Evolutionary conservation across 305 asterid genomes (phyloP).

Genomic region (Lippia alba): DNA sequence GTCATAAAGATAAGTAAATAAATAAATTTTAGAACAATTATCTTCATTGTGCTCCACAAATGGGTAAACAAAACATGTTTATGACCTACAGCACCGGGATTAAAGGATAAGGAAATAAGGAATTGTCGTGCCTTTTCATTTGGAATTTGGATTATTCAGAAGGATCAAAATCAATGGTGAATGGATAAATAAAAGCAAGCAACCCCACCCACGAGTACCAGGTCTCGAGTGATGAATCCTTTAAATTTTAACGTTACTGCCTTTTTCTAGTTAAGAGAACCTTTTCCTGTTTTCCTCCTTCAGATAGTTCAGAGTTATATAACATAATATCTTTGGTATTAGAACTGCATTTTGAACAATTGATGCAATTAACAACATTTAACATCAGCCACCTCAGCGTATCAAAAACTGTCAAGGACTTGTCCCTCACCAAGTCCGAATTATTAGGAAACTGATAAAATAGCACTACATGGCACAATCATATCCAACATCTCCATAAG

Average conservation of each 20-base stretch:
- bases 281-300: constrained; percentile 8
- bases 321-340: background rate
- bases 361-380: background rate
- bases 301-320: background rate
- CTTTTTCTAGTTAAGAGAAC: constrained; percentile 12
- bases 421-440: constrained; percentile 18
- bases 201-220: background rate
- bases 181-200: background rate
- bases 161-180: constrained; percentile 13
- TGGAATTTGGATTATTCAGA: constrained; percentile 8
- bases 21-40: constrained; percentile 24
- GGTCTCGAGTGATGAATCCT: constrained; percentile 1
- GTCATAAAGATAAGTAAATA: constrained; percentile 27
- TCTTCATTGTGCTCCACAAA: constrained; percentile 22
- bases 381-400: background rate
- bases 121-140: background rate
- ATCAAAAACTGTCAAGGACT: background rate
- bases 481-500: background rate
- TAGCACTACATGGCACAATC: constrained; percentile 8
- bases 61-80: constrained; percentile 27
- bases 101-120: background rate
- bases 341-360: background rate
- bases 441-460: background rate
- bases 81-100: constrained; percentile 19
- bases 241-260: too few relatives aligned